Percentiles rank a stretch among this genome's conserved stretches.
phyloP scores from a whole-genome alignment of 768 basidiomycete genomes.

The Trametes punicea region DNA sequence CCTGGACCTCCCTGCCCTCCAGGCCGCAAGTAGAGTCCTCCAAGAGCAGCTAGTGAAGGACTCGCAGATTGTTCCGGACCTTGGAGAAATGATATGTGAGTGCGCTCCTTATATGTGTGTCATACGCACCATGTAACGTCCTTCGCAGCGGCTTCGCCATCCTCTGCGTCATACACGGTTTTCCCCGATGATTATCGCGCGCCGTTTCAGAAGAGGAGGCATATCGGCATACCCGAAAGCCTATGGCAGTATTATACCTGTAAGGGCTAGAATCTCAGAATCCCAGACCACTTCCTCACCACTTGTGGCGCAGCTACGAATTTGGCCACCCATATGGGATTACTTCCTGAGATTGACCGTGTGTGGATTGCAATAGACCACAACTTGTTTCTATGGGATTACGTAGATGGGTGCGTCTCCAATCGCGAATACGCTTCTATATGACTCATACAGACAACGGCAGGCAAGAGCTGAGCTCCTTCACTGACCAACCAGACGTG shows the following conservation, averaged over 20 bases:
- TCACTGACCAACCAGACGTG: conserved; percentile 84
- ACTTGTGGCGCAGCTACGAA: conserved; percentile 46
- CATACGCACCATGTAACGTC: not conserved
- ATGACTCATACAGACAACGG: conserved; percentile 26
- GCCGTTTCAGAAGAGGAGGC: conserved; percentile 75
- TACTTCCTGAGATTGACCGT: conserved; percentile 89
- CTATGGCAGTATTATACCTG: conserved; percentile 78
- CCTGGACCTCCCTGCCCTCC: conserved; percentile 61
- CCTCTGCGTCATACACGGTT: conserved; percentile 75
- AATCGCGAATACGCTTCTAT: not conserved
- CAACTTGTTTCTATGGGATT: conserved; percentile 96
- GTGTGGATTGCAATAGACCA: conserved; percentile 96
- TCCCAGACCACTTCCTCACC: conserved; percentile 18
- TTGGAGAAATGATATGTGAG: conserved; percentile 50
- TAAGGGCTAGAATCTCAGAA: conserved; percentile 25
- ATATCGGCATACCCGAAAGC: conserved; percentile 73
- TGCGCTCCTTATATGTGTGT: not conserved
- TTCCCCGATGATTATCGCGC: conserved; percentile 76
- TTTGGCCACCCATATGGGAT: conserved; percentile 80
- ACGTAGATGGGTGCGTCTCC: conserved; percentile 76
- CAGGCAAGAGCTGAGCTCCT: conserved; percentile 88
- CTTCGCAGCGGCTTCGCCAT: conserved; percentile 53
- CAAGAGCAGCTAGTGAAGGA: conserved; percentile 72
- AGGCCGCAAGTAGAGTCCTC: conserved; percentile 63
- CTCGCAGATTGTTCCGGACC: conserved; percentile 68